These are phyloP conservation scores for Apiospora aurea DNA, from an alignment of 2,329 filamentous ascomycete species.

Conservation along the genomic window DNA sequence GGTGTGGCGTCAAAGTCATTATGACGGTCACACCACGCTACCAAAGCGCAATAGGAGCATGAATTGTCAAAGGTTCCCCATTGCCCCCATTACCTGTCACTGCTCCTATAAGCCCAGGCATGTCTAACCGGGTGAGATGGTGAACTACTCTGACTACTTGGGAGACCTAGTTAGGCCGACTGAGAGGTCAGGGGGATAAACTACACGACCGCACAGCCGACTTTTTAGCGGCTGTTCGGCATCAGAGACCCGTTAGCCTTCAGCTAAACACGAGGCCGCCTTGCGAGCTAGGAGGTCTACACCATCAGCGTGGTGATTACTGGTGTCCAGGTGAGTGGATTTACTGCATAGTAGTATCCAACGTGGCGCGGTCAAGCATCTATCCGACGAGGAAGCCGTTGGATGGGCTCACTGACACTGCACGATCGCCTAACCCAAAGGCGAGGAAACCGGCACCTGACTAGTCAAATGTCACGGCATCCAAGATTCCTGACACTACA, in stretches of 20 bases:
- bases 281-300: not conserved
- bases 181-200: not conserved
- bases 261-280: not conserved
- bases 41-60: not conserved
- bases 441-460: not conserved
- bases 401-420: not conserved
- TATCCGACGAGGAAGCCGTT: not conserved
- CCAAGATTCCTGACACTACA: not conserved
- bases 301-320: not conserved
- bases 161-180: not conserved
- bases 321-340: not conserved
- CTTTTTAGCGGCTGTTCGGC: not conserved
- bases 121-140: not conserved
- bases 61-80: not conserved
- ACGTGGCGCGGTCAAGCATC: not conserved
- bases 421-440: not conserved
- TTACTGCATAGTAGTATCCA: not conserved
- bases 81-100: not conserved
- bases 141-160: not conserved
- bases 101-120: not conserved
- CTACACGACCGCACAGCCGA: not conserved
- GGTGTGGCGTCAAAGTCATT: not conserved
- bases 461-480: not conserved
- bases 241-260: conserved; percentile 5
- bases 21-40: not conserved